These are phyloP conservation scores for Chaetomium cochliodes DNA, from an alignment of 495 filamentous ascomycete species.

Conservation along the genomic window DNA sequence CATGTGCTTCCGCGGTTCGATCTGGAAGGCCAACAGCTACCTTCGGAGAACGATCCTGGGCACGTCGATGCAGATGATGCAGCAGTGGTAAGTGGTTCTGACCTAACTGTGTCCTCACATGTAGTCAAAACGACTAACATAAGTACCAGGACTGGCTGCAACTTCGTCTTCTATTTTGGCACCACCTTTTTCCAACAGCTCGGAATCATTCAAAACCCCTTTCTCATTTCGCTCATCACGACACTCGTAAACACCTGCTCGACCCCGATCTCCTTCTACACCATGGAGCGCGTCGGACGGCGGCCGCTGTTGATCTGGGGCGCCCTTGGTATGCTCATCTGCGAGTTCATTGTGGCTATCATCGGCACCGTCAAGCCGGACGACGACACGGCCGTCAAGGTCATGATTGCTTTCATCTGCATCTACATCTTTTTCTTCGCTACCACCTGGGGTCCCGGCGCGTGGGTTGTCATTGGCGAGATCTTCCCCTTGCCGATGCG, in stretches of 20 bases:
- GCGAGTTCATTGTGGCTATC: constrained; percentile 81
- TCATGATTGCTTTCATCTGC: constrained; percentile 71
- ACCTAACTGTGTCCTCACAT: too few species aligned
- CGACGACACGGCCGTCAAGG: constrained; percentile 60
- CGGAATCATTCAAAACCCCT: constrained; percentile 69
- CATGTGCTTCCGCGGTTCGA: constrained; percentile 60
- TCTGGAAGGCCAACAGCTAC: constrained; percentile 53
- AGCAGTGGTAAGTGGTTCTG: constrained; percentile 49
- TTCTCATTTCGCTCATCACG: constrained; percentile 75
- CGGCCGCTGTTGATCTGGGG: constrained; percentile 74
- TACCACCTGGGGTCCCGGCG: constrained; percentile 72
- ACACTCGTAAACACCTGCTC: constrained; percentile 81
- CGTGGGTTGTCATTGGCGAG: constrained; percentile 84
- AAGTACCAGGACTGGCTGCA: constrained; percentile 58
- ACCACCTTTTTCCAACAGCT: constrained; percentile 75
- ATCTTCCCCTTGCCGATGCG: constrained; percentile 82
- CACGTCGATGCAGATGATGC: constrained; percentile 69
- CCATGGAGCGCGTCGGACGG: constrained; percentile 76
- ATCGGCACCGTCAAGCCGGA: constrained; percentile 54
- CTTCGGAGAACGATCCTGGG: constrained; percentile 72
- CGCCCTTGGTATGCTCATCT: constrained; percentile 72
- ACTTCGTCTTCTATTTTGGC: constrained; percentile 90
- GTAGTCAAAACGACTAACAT: not conserved
- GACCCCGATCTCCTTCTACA: constrained; percentile 76
- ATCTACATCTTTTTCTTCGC: constrained; percentile 86